A percentile compares a stretch with the other conserved stretches of the same genome.
phyloP scores from a whole-genome alignment of 2,329 filamentous ascomycete species.

The Penicillium janthinellum region DNA sequence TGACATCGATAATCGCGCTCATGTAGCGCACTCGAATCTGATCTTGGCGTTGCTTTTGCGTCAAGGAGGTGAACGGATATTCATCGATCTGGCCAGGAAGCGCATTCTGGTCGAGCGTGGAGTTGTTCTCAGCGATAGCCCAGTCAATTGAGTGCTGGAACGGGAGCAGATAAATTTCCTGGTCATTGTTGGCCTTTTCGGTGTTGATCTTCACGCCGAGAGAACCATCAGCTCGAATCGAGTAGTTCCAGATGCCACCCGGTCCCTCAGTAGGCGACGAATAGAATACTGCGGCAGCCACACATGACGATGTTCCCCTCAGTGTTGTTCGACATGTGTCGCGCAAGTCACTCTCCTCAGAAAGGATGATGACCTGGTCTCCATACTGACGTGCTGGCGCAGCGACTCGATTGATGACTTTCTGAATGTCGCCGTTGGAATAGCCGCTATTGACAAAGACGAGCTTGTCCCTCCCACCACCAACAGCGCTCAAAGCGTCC shows the following conservation, averaged over 20 bases:
- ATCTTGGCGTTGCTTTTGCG: slow-evolving; percentile 65
- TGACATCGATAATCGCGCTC: slow-evolving; percentile 70
- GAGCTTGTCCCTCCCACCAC: slow-evolving; percentile 65
- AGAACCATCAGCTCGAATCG: slow-evolving; percentile 72
- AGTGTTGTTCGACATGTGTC: slow-evolving; percentile 65
- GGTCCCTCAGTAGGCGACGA: slow-evolving; percentile 72
- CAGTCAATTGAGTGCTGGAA: slow-evolving; percentile 77
- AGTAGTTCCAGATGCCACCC: slow-evolving; percentile 79
- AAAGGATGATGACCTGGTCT: slow-evolving; percentile 53
- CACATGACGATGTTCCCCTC: slow-evolving; percentile 70
- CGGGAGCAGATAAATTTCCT: slow-evolving; percentile 75
- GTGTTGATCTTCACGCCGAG: slow-evolving; percentile 68
- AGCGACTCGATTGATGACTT: slow-evolving; percentile 66
- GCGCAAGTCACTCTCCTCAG: slow-evolving; percentile 60
- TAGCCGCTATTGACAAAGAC: slow-evolving; percentile 77
- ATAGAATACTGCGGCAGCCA: slow-evolving; percentile 72
- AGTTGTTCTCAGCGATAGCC: slow-evolving; percentile 64
- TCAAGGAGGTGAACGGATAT: slow-evolving; percentile 75
- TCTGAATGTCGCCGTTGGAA: slow-evolving; percentile 69
- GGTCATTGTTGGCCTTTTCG: slow-evolving; percentile 68
- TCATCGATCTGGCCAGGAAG: slow-evolving; percentile 51
- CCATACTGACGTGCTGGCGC: slow-evolving; percentile 56
- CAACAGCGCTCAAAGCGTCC: slow-evolving; percentile 62
- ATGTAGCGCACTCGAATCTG: slow-evolving; percentile 71
- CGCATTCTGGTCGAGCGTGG: slow-evolving; percentile 41